Evolutionary conservation across 2,329 filamentous ascomycete species (phyloP), one percentile per base, ranked within the genome.

Genomic region (Colletotrichum siamense): DNA sequence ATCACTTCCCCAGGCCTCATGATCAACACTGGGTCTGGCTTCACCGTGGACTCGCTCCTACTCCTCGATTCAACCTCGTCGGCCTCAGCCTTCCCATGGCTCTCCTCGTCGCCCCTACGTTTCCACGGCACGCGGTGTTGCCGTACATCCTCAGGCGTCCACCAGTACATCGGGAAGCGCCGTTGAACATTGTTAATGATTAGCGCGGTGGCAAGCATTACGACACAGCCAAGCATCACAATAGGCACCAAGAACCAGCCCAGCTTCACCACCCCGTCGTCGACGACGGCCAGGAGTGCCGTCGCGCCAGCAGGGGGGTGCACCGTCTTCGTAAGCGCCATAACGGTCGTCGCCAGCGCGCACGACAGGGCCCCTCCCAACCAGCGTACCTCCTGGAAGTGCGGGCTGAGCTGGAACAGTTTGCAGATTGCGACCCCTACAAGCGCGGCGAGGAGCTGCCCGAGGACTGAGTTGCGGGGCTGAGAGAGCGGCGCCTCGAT

Each of bases 251-350:
- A 83, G 76, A 89, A 91, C 94, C 94, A 96, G n/a, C 94, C 93
- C 13, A 95, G 83, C 0, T 80, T 79, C 12, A 88, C 86, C 2
- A 92, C 85, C 2, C 87, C 85, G 3, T 88, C 85, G 74, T 92
- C 91, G 2, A 92, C 87, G 0, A 94, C 92, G 1, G 93, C 93
- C 30, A 96, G 85, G 2, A 96, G 84, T 0, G 93, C 94, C 1
- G 94, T 96, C 10, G 94, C 94, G 6, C 94, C 94, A 0, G 93
- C 94, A 0, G 94, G 94, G 0, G 94, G 94, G 79, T 96, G 93
- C 0, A 94, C 88, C 0, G 94, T 95, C 69, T 93, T 93, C 3
- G 94, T 95, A 26, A 95, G 80, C 1, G 88, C 89, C 94, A 95
- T 96, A 72, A 91, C 74, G 2, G 89, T 86, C 1, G 91, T 94